Conservation (phyloP, 2,329 filamentous ascomycete species). For the Chaetomiaceae sp. region DNA sequence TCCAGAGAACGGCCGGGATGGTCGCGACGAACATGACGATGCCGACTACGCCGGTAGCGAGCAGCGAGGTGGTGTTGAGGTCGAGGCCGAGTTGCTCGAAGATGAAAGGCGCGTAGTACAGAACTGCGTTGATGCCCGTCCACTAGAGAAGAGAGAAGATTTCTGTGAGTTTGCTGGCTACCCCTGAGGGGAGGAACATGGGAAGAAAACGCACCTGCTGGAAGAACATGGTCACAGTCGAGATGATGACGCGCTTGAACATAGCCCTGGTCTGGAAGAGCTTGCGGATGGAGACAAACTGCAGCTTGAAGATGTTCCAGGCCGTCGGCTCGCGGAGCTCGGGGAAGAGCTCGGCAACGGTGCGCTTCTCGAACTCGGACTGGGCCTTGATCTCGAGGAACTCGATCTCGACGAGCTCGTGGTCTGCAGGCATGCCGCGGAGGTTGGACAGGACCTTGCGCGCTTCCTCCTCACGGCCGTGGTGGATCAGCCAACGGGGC, state of each 20-base stretch:
- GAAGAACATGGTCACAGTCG: conserved; percentile 59
- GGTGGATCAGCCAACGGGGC: conserved; percentile 70
- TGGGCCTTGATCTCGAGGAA: conserved; percentile 82
- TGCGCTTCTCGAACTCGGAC: conserved; percentile 70
- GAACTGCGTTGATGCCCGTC: conserved; percentile 52
- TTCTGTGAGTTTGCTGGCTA: background rate
- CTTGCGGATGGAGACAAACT: conserved; percentile 62
- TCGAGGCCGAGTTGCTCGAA: conserved; percentile 62
- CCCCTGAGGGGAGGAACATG: background rate
- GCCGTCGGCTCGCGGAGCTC: conserved; percentile 55
- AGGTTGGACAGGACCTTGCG: conserved; percentile 59
- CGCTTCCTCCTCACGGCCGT: conserved; percentile 64
- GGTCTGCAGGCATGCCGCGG: conserved; percentile 55
- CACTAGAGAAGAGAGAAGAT: conserved; percentile 34
- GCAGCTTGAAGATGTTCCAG: conserved; percentile 63
- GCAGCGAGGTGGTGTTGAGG: conserved; percentile 48
- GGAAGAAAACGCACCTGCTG: conserved; percentile 42
- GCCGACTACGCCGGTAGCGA: conserved; percentile 68
- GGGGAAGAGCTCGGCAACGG: conserved; percentile 63
- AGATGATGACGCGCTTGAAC: conserved; percentile 62
- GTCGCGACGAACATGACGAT: conserved; percentile 67
- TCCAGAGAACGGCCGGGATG: conserved; percentile 61
- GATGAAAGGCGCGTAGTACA: conserved; percentile 69
- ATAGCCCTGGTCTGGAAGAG: conserved; percentile 63
- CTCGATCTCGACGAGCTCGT: conserved; percentile 69